Evolutionary conservation across 1,284 basidiomycete genomes (phyloP).

Genomic region (Caloboletus firmus): DNA sequence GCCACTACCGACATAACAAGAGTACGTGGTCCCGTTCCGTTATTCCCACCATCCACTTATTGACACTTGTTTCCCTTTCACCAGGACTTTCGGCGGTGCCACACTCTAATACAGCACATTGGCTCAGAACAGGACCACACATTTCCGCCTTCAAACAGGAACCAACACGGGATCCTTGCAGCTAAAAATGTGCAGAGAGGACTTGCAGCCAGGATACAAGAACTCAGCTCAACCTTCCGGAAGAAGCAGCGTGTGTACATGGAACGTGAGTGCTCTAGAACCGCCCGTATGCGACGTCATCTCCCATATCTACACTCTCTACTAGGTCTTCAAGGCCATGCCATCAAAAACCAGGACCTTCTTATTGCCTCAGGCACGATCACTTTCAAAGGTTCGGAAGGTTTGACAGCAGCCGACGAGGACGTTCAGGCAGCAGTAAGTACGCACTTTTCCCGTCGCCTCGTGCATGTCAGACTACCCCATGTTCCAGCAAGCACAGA

Average conservation of each 20-base stretch:
- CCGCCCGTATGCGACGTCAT: slow-evolving; percentile 9
- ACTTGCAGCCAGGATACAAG: slow-evolving; percentile 92
- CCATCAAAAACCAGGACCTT: slow-evolving; percentile 91
- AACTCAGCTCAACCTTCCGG: slow-evolving; percentile 88
- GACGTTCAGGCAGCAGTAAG: slow-evolving; percentile 75
- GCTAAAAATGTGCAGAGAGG: slow-evolving; percentile 97
- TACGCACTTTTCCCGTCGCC: slow-evolving; percentile 18
- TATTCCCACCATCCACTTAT: slow-evolving; percentile 18
- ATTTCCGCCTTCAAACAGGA: slow-evolving; percentile 50
- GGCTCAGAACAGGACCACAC: slow-evolving; percentile 47
- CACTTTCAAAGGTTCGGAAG: slow-evolving; percentile 77
- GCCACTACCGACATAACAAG: slow-evolving; percentile 87
- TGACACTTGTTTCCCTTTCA: slow-evolving; percentile 7
- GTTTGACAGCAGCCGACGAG: slow-evolving; percentile 79
- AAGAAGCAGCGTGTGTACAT: slow-evolving; percentile 98
- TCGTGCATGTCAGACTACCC: slow-evolving; percentile 18
- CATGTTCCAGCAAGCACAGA: slow-evolving; percentile 39
- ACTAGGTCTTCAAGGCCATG: slow-evolving; percentile 87
- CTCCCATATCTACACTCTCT: slow-evolving; percentile 17
- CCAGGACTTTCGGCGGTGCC: slow-evolving; percentile 85
- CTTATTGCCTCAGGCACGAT: slow-evolving; percentile 83
- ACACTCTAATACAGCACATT: slow-evolving; percentile 77
- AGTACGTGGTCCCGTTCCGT: slow-evolving; percentile 43
- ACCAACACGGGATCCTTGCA: slow-evolving; percentile 63
- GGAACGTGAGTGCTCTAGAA: slow-evolving; percentile 71